Conservation (phyloP, 2,329 filamentous ascomycete species). For the Eurotiales sp. region DNA sequence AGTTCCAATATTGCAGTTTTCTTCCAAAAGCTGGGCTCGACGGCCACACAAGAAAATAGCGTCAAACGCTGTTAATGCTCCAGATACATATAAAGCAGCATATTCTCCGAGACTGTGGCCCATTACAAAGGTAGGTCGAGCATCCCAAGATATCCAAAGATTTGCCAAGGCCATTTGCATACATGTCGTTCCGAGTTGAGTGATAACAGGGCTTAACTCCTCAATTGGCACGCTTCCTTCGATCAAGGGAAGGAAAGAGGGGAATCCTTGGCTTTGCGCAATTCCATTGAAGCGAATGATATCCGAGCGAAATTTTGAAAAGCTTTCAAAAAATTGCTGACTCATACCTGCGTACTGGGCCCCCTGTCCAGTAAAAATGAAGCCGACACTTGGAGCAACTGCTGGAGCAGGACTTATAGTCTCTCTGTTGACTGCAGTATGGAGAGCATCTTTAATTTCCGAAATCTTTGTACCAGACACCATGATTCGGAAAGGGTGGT, state of each 20-base stretch:
- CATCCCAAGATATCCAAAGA: slow-evolving; percentile 34
- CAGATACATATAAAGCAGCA: slow-evolving; percentile 38
- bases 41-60: slow-evolving; percentile 39
- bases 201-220: slow-evolving; percentile 28
- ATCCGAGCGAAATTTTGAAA: slow-evolving; percentile 26
- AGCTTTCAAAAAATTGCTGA: slow-evolving; percentile 32
- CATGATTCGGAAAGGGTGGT: slow-evolving; percentile 38
- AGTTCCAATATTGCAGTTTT: slow-evolving; percentile 38
- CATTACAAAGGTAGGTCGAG: slow-evolving; percentile 37
- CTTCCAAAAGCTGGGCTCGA: slow-evolving; percentile 38
- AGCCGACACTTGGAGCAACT: slow-evolving; percentile 27
- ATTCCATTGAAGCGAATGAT: slow-evolving; percentile 32
- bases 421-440: slow-evolving; percentile 19
- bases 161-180: slow-evolving; percentile 39
- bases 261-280: slow-evolving; percentile 31
- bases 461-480: slow-evolving; percentile 27
- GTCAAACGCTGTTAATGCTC: slow-evolving; percentile 34
- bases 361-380: slow-evolving; percentile 40
- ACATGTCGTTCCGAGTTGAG: slow-evolving; percentile 36
- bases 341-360: slow-evolving; percentile 36
- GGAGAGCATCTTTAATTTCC: slow-evolving; percentile 28
- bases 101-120: slow-evolving; percentile 44
- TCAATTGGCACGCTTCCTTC: slow-evolving; percentile 29
- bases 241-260: slow-evolving; percentile 34
- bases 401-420: slow-evolving; percentile 27